Base-by-base conservation (phyloP, 2,329 filamentous ascomycete genomes). In the Pyrenophora graminea region DNA sequence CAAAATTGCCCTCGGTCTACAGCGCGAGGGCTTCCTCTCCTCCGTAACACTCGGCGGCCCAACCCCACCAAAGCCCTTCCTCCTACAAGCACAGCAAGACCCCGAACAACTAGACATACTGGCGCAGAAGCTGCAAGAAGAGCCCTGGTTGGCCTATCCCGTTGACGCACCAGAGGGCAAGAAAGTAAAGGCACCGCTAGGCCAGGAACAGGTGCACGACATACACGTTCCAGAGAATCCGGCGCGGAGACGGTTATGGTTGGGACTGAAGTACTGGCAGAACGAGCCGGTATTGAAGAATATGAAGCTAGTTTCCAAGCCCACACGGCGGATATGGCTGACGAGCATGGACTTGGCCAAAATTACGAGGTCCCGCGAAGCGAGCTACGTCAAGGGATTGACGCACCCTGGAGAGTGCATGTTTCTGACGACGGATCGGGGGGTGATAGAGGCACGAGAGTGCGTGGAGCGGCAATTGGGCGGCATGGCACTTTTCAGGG, bases 191-290 rank as follows among this genome's bases (percentile, higher is more conserved):
- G 34, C 44, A 51, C 51, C 51, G 2, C 56, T 66, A 15, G 63
- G 62, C 27, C 33, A 45, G 12, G 68, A 67, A 27, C 48, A 56
- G 30, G 42, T 61, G 6, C 54, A 67, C 51, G 53, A 64, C 12
- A 60, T 67, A 41, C 48, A 61, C 37, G 67, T 75, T 10, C 73
- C 73, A 5, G 46, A 59, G 41, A 96, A 95, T 74, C 84, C 91
- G 32, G 83, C 91, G 4, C 81, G 79, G 33, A 82, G 90, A 69
- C 82, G 92, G 53, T 77, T 97, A 60, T 97, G 92, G 92, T 76
- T 97, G 10, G 91, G 91, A 1, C 78, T 96, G 66, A 96, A 96
- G 78, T 96, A 96, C 82, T 90, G 84, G 84, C 85, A 91, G 62
- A 88, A 88, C 68, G 80, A 86, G 73, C 90, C 92, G 5, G 91